Conservation (phyloP, 805 yeast species). For the Candida hispaniensis region DNA sequence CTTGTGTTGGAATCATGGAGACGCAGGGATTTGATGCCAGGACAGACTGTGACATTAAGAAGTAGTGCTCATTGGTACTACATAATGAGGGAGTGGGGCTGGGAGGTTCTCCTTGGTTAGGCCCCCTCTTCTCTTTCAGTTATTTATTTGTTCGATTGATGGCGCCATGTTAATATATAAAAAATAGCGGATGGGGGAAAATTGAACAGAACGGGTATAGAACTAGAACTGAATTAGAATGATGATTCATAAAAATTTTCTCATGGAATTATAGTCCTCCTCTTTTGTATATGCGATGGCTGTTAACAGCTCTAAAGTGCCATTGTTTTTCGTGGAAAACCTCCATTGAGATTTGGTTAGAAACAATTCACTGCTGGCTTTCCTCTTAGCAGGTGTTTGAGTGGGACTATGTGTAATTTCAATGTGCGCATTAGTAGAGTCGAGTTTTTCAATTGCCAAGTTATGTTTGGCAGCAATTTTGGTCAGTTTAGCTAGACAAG, state of each 20-base stretch:
- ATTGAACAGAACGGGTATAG: slow-evolving; percentile 19
- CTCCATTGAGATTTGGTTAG: slow-evolving; percentile 12
- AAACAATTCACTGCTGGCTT: neutral
- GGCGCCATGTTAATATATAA: no score
- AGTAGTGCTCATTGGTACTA: slow-evolving; percentile 55
- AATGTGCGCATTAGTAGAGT: slow-evolving; percentile 1
- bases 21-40: slow-evolving; percentile 39
- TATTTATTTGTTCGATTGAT: neutral
- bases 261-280: slow-evolving; percentile 2
- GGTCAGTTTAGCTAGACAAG: slow-evolving; percentile 1
- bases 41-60: slow-evolving; percentile 28
- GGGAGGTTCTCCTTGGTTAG: slow-evolving; percentile 56
- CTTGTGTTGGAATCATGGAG: slow-evolving; percentile 66
- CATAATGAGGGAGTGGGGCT: slow-evolving; percentile 65
- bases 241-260: slow-evolving; percentile 4
- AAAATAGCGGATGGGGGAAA: slow-evolving; percentile 2
- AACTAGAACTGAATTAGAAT: slow-evolving; percentile 40
- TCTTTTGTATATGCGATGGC: slow-evolving; percentile 6
- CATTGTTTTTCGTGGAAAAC: slow-evolving; percentile 1
- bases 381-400: slow-evolving; percentile 3
- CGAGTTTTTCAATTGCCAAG: neutral
- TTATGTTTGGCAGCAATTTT: slow-evolving; percentile 3
- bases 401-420: slow-evolving; percentile 4
- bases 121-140: neutral
- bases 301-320: slow-evolving; percentile 3